These are phyloP conservation scores for Ephemerocybe angulata DNA, from an alignment of 768 basidiomycete genomes.

Conservation along the genomic window DNA sequence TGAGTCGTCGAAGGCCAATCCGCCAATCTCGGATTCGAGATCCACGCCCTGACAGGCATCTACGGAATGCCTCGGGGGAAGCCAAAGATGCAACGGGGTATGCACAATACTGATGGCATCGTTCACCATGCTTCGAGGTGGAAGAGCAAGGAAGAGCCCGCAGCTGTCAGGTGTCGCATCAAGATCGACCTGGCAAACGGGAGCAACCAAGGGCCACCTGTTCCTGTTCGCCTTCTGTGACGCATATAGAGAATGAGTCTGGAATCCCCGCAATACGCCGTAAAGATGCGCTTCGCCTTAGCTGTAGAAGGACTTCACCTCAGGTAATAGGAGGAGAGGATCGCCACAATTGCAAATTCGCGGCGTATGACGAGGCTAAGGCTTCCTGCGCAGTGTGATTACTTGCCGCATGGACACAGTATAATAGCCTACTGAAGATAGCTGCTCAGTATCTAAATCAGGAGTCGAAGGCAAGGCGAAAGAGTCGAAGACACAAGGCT, in stretches of 20 bases:
- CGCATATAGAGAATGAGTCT: not conserved
- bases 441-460: not conserved
- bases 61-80: slow-evolving; percentile 2
- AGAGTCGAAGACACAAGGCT: not conserved
- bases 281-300: not conserved
- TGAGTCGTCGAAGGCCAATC: not conserved
- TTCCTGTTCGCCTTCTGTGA: slow-evolving; percentile 2
- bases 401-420: not conserved
- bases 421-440: not conserved
- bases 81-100: not conserved
- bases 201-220: not conserved
- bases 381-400: not conserved
- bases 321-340: not conserved
- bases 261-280: no score
- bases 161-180: slow-evolving; percentile 3
- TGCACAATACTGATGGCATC: not conserved
- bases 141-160: slow-evolving; percentile 3
- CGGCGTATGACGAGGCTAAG: not conserved
- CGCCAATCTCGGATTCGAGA: slow-evolving; percentile 7
- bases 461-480: not conserved
- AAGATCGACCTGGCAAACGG: slow-evolving; percentile 1
- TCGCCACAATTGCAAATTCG: not conserved
- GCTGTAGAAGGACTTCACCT: not conserved
- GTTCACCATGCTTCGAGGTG: slow-evolving; percentile 2
- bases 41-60: slow-evolving; percentile 1